Evolutionary conservation across 2,329 filamentous ascomycete genomes (phyloP).

Genomic region (Aspergillus caelatus): DNA sequence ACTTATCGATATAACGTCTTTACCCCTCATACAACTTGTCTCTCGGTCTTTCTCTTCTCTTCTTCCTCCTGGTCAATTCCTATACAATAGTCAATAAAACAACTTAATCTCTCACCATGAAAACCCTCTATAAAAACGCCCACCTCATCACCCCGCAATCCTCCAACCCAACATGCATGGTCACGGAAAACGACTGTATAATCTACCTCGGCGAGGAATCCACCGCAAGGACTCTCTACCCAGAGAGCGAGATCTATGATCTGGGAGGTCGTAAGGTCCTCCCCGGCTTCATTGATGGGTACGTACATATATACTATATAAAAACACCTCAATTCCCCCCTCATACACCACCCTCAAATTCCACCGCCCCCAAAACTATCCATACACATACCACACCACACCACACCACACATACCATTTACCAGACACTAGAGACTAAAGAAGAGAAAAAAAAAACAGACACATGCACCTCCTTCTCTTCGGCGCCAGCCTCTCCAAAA

Average conservation of each 20-base stretch:
- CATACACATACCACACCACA: too few species aligned
- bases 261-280: constrained; percentile 42
- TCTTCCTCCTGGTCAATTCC: not conserved
- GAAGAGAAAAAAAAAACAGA: constrained; percentile 8
- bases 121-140: constrained; percentile 22
- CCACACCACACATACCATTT: too few species aligned
- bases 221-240: constrained; percentile 22
- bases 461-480: constrained; percentile 49
- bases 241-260: constrained; percentile 29
- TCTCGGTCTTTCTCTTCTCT: not conserved
- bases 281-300: constrained; percentile 54
- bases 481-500: constrained; percentile 49
- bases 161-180: constrained; percentile 26
- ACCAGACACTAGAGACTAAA: not conserved
- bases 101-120: constrained; percentile 12
- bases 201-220: constrained; percentile 41
- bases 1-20: not conserved
- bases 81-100: not conserved
- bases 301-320: constrained; percentile 25
- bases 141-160: constrained; percentile 11
- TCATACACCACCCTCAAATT: not conserved
- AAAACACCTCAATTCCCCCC: too few species aligned
- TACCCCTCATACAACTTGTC: not conserved
- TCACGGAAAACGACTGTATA: constrained; percentile 45
- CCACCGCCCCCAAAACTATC: not conserved